Conservation (phyloP, 129 eudicot species). For the Deinandra increscens region DNA sequence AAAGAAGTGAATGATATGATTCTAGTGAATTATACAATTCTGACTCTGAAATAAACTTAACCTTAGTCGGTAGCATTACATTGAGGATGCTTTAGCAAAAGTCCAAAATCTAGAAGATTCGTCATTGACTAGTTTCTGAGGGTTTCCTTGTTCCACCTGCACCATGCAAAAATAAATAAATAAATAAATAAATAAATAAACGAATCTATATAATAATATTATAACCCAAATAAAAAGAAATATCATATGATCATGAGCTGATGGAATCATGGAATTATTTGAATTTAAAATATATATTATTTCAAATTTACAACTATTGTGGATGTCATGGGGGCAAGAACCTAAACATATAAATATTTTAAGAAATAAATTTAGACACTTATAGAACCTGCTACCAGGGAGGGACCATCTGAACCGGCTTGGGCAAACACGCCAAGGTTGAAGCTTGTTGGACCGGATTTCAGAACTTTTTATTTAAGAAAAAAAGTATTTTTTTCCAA, state of each 20-base stretch:
- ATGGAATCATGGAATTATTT: neutral
- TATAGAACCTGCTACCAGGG: neutral
- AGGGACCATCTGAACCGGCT: neutral
- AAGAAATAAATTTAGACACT: too few species aligned
- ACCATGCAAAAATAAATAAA: conserved; percentile 2
- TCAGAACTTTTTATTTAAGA: too few species aligned
- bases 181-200: too few species aligned
- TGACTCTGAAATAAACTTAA: too few species aligned
- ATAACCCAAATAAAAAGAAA: neutral
- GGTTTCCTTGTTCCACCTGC: conserved; percentile 93
- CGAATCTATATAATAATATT: too few species aligned
- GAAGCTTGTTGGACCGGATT: too few species aligned
- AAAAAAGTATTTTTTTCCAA: too few species aligned
- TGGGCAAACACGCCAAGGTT: too few species aligned
- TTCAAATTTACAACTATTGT: neutral
- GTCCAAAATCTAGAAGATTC: conserved; percentile 64
- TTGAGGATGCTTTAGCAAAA: conserved; percentile 74
- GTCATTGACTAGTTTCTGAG: conserved; percentile 53
- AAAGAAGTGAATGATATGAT: too few species aligned
- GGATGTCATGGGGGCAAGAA: neutral
- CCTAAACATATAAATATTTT: neutral
- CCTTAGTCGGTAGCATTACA: conserved; percentile 29
- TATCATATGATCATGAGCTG: neutral
- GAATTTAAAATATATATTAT: neutral
- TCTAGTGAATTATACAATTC: too few species aligned